Evolutionary conservation across 2,329 filamentous ascomycete genomes (phyloP).

Genomic region (Epichloe glyceriae): DNA sequence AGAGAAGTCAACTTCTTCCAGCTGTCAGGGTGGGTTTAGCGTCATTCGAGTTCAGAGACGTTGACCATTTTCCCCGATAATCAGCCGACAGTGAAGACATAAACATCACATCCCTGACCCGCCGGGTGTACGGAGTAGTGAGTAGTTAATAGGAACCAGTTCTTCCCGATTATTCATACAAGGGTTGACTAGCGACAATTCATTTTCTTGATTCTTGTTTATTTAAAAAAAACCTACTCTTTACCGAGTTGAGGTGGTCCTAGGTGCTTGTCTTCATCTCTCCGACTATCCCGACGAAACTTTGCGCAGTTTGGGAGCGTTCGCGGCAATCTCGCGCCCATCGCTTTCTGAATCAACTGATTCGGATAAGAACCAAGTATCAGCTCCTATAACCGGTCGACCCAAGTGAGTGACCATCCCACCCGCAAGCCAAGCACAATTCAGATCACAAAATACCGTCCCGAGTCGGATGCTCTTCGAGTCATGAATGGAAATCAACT

Average conservation of each 20-base stretch:
- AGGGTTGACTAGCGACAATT: not conserved
- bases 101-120: too few species aligned
- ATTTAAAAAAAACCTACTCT: not conserved
- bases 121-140: too few species aligned
- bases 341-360: not conserved
- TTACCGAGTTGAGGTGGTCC: not conserved
- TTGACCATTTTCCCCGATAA: conserved; percentile 2
- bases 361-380: not conserved
- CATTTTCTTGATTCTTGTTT: not conserved
- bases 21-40: too few species aligned
- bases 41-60: too few species aligned
- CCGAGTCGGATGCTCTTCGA: not conserved
- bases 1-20: too few species aligned
- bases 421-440: not conserved
- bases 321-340: too few species aligned
- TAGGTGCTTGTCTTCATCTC: not conserved
- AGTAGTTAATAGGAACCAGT: too few species aligned
- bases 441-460: not conserved
- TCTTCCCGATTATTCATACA: not conserved
- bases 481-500: not conserved
- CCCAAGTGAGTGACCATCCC: not conserved
- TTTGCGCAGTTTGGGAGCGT: not conserved
- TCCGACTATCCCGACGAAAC: not conserved
- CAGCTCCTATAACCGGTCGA: not conserved
- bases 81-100: not conserved